These are phyloP conservation scores for Dryadomyces quercus-mongolicae DNA, from an alignment of 2,329 filamentous ascomycete species.

Conservation along the genomic window DNA sequence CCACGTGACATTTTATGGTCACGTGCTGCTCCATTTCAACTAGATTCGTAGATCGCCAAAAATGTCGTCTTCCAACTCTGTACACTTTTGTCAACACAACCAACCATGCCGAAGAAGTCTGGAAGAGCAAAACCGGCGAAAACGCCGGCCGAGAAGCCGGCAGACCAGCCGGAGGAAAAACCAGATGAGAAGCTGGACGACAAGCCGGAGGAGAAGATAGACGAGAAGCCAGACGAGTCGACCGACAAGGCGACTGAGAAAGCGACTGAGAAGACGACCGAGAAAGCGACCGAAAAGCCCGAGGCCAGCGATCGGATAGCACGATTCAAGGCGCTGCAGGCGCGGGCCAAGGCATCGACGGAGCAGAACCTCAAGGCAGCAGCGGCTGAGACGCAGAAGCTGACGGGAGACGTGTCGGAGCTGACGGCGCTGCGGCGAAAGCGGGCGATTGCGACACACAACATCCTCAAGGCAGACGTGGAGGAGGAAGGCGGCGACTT, in stretches of 20 bases:
- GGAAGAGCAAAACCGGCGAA: neutral
- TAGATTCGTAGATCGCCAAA: too few relatives aligned
- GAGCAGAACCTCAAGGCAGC: slow-evolving; percentile 74
- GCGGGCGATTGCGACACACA: slow-evolving; percentile 79
- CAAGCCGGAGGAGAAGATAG: neutral
- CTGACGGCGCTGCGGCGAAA: slow-evolving; percentile 72
- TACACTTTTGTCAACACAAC: neutral
- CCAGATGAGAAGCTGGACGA: neutral
- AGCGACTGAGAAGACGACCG: neutral
- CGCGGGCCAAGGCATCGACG: slow-evolving; percentile 61
- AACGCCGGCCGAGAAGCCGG: neutral
- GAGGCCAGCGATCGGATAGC: slow-evolving; percentile 49
- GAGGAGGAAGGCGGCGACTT: slow-evolving; percentile 82
- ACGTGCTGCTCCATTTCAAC: too few relatives aligned
- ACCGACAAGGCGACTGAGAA: neutral
- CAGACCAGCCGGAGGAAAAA: neutral
- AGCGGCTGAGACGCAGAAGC: slow-evolving; percentile 67
- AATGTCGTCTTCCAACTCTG: too few relatives aligned
- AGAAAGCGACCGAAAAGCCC: neutral
- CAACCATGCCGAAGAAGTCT: neutral
- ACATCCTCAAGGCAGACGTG: slow-evolving; percentile 83
- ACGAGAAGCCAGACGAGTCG: neutral
- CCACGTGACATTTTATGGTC: neutral
- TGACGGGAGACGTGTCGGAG: slow-evolving; percentile 64
- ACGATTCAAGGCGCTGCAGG: slow-evolving; percentile 78